Conservation (phyloP, 768 basidiomycete genomes). For the Cystobasidium tubakii region DNA sequence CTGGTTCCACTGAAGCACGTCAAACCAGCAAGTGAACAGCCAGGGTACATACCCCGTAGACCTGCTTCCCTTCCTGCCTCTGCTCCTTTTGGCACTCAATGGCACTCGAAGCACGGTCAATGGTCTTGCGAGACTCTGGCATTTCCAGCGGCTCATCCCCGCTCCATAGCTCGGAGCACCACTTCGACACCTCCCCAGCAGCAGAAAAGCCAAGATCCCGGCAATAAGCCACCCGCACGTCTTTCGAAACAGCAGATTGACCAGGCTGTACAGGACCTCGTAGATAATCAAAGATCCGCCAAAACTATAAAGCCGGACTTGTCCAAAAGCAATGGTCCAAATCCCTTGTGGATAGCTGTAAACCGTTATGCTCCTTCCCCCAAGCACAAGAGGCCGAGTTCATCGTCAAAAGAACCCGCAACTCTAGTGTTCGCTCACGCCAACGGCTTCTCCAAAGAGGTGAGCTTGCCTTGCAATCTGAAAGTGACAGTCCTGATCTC, state of each 20-base stretch:
- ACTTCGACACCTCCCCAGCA: not conserved
- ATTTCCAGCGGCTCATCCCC: constrained; percentile 29
- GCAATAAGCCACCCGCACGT: not conserved
- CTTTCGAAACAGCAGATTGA: constrained; percentile 11
- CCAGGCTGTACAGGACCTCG: not conserved
- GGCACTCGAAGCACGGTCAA: constrained; percentile 3
- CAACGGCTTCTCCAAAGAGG: constrained; percentile 85
- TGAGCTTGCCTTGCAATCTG: constrained; percentile 47
- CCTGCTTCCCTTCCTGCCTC: constrained; percentile 10
- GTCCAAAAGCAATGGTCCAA: not conserved
- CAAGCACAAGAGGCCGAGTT: not conserved
- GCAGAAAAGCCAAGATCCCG: not conserved
- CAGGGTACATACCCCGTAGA: not conserved
- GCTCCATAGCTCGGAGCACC: constrained; percentile 18
- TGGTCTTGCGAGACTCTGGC: not conserved
- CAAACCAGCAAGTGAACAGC: not conserved
- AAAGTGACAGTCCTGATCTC: too few species aligned
- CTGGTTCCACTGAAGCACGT: not conserved
- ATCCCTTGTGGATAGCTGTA: constrained; percentile 15
- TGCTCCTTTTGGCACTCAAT: constrained; percentile 15
- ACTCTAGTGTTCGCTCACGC: constrained; percentile 76
- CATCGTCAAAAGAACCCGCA: constrained; percentile 45
- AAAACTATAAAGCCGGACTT: not conserved
- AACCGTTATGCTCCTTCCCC: constrained; percentile 7
- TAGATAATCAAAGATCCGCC: not conserved